Percentiles rank a stretch among this genome's conserved stretches.
Evolutionary conservation across 2,329 filamentous ascomycete species (phyloP).

Genomic region (Aureobasidium leucospermi): DNA sequence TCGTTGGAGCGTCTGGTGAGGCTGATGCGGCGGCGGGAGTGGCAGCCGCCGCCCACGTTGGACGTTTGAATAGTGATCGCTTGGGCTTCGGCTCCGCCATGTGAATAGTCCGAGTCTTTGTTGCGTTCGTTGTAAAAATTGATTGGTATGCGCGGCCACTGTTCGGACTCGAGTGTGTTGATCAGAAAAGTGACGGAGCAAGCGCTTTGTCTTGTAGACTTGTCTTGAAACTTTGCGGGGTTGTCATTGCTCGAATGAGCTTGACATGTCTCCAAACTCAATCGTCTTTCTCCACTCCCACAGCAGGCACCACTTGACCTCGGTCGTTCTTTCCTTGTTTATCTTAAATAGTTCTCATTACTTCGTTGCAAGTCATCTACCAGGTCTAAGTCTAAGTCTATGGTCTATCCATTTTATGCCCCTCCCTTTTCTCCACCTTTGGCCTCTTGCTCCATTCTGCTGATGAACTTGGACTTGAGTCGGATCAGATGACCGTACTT

Average conservation of each 20-base stretch:
- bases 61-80: constrained; percentile 16
- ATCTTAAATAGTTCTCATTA: background rate
- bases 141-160: background rate
- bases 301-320: background rate
- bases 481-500: constrained; percentile 32
- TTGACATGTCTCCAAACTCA: background rate
- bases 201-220: background rate
- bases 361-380: background rate
- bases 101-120: background rate
- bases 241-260: background rate
- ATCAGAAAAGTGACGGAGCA: background rate
- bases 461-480: constrained; percentile 18
- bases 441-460: background rate
- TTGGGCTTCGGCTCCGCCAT: constrained; percentile 13
- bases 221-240: background rate
- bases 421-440: constrained; percentile 2
- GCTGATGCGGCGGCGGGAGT: background rate
- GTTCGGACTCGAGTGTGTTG: background rate
- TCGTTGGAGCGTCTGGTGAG: background rate
- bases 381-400: background rate
- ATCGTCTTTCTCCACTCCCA: background rate
- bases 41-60: constrained; percentile 9
- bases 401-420: background rate
- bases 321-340: background rate
- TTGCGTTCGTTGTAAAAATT: background rate